Conservation (phyloP, 441 rosid genomes). For the Jatropha podagrica region DNA sequence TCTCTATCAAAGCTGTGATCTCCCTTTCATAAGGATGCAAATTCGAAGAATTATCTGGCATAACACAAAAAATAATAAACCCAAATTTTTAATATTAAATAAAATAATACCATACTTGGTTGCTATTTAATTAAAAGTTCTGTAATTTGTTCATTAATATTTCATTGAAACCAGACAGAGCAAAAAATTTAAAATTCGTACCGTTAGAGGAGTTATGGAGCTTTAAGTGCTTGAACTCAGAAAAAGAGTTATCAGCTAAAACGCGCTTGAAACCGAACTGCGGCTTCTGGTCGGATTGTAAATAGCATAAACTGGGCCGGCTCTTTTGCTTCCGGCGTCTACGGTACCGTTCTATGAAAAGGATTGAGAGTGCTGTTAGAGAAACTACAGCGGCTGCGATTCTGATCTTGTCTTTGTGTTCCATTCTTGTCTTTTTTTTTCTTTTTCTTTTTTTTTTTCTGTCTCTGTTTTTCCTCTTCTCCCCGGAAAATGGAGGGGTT, state of each 20-base stretch:
- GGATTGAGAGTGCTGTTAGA: conserved; percentile 21
- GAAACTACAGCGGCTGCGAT: conserved; percentile 47
- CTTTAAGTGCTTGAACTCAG: conserved; percentile 70
- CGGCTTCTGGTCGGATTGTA: conserved; percentile 62
- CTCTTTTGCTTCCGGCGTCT: conserved; percentile 43
- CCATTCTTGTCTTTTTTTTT: conserved; percentile 24
- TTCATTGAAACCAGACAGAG: neutral
- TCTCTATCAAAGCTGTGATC: conserved; percentile 53
- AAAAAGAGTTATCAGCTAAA: conserved; percentile 79
- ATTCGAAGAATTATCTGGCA: conserved; percentile 43
- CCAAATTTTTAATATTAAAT: neutral
- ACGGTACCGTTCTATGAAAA: conserved; percentile 38
- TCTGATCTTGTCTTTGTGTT: conserved; percentile 37
- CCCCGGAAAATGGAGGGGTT: neutral
- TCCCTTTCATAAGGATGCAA: conserved; percentile 70
- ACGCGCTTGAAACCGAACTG: conserved; percentile 73
- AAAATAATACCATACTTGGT: neutral
- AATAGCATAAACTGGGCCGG: conserved; percentile 47
- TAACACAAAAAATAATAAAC: neutral
- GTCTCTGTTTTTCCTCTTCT: neutral
- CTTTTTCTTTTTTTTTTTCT: neutral
- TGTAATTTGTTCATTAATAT: no score
- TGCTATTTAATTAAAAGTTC: neutral
- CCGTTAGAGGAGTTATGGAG: conserved; percentile 30
- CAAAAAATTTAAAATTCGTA: conserved; percentile 21